Base-by-base conservation (phyloP, 306 rosid species). In the Astragalus membranaceus region DNA sequence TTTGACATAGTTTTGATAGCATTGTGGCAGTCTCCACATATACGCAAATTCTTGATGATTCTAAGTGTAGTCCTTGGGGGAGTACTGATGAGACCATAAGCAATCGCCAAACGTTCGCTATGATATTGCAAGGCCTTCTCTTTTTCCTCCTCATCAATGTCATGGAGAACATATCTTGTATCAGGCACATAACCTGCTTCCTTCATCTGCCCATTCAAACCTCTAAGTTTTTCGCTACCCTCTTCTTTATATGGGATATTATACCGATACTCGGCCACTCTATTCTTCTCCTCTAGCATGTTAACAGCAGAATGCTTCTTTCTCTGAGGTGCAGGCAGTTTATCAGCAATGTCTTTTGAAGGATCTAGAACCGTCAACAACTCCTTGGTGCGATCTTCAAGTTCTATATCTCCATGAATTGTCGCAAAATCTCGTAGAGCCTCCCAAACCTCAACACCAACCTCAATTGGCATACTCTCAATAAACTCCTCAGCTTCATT, bases 151-250 rank as follows among this genome's bases (percentile, higher is more conserved):
- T 93, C 87, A 57, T 88, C 96, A 46, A 93, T 93, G 86, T 90
- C 98, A 49, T 90, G 98, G 29, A 93, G 92, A 49, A 87, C 97
- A 17, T 87, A 93, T 75, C 97, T 85, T 64, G 98, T 90, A 72
- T 93, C 98, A 1, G 97, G 98, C 58, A 93, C 98, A 76, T 88
- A 90, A 8, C 98, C 97, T 3, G 97, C 95, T 79, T 84, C 97
- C 84, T 87, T 87, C 87, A 90, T 67, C 76, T 88, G 98, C 33
- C 97, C 97, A 55, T 66, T 83, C 80, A 93, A 76, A 17, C 97
- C 98, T 65, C 81, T 84, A 67, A 80, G 46, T 57, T 78, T 87
- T 83, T 73, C 82, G 43, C 74, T 30, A 15, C 61, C 70, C 74
- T 81, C 92, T 68, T 75, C 93, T 71, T 80, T 88, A 48, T 82